A percentile compares a stretch with the other conserved stretches of the same genome.
Conservation (phyloP, 2,329 filamentous ascomycete species). For the Talaromyces pinophilus region DNA sequence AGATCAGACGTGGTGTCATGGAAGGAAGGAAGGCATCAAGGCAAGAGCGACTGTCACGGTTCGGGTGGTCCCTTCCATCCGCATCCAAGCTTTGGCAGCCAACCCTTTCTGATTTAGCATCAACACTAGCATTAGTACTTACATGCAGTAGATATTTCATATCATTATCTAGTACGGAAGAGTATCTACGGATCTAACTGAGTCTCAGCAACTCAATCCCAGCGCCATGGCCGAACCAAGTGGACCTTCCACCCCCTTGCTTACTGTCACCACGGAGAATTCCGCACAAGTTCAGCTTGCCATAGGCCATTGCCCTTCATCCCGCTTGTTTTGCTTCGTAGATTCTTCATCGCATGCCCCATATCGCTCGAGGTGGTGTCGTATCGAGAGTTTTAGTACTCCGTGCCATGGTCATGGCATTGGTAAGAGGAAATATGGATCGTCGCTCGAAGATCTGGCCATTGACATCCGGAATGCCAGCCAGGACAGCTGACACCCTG, state of each 20-base stretch:
- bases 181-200: no score
- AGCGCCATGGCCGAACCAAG: background rate
- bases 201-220: background rate
- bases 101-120: background rate
- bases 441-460: background rate
- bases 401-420: background rate
- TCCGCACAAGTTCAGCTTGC: background rate
- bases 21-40: background rate
- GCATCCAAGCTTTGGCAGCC: background rate
- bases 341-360: background rate
- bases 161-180: no score
- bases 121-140: background rate
- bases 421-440: background rate
- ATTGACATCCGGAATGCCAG: background rate
- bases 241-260: background rate
- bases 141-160: background rate
- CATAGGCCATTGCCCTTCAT: background rate
- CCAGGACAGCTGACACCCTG: background rate
- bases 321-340: background rate
- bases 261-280: background rate
- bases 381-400: background rate
- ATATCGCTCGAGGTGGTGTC: background rate
- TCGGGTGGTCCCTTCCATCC: background rate
- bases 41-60: slow-evolving; percentile 1
- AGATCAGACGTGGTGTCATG: background rate